Evolutionary conservation across 2,329 filamentous ascomycete genomes (phyloP).

Genomic region (Penicillium crustosum): DNA sequence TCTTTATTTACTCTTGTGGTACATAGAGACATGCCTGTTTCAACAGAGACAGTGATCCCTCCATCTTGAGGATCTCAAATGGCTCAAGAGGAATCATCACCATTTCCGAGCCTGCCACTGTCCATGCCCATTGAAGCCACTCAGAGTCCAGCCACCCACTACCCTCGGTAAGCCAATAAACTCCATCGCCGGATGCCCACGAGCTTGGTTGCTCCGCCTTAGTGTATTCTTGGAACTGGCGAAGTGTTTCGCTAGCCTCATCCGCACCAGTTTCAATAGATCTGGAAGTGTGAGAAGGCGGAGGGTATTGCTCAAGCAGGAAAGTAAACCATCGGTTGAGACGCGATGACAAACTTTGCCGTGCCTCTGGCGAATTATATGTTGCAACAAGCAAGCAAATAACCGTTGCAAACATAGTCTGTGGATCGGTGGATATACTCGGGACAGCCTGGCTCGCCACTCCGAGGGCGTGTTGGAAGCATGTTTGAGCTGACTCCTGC

Average conservation of each 20-base stretch:
- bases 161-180: slow-evolving; percentile 21
- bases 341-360: slow-evolving; percentile 31
- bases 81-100: slow-evolving; percentile 39
- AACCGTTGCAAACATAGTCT: slow-evolving; percentile 30
- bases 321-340: slow-evolving; percentile 39
- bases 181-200: slow-evolving; percentile 14
- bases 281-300: slow-evolving; percentile 34
- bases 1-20: slow-evolving; percentile 26
- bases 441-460: slow-evolving; percentile 22
- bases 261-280: slow-evolving; percentile 26
- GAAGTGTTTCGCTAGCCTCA: slow-evolving; percentile 19
- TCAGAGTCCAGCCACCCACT: slow-evolving; percentile 40
- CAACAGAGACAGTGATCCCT: slow-evolving; percentile 26
- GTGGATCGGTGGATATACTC: slow-evolving; percentile 19
- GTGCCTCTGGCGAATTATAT: slow-evolving; percentile 19
- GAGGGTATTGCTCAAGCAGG: slow-evolving; percentile 36
- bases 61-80: slow-evolving; percentile 29
- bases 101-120: slow-evolving; percentile 42
- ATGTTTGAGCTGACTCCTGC: slow-evolving; percentile 25
- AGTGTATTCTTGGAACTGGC: slow-evolving; percentile 9
- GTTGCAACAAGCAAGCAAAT: slow-evolving; percentile 36
- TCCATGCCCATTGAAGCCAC: slow-evolving; percentile 47
- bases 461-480: slow-evolving; percentile 26
- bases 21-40: slow-evolving; percentile 41
- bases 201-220: slow-evolving; percentile 11